phyloP scores from a whole-genome alignment of 805 yeast genomes.

The Saturnispora galanensis region DNA sequence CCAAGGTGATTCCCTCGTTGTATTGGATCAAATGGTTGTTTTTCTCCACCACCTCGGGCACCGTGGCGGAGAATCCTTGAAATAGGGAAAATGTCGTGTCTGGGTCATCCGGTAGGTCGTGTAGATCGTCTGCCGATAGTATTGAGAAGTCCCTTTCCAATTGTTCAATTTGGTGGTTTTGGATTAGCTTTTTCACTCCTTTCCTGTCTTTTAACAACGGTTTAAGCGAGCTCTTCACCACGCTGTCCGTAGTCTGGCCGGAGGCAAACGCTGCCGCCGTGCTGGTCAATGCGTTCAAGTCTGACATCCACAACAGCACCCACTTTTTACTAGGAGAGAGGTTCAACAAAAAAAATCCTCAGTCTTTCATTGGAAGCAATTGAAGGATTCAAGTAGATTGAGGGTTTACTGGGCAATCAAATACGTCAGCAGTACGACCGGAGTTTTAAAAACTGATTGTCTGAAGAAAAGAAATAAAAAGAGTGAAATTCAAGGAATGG shows the following conservation, averaged over 20 bases:
- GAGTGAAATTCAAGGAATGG: too few species aligned
- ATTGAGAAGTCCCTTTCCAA: conserved; percentile 35
- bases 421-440: too few species aligned
- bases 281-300: conserved; percentile 38
- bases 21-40: background rate
- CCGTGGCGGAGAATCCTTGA: conserved; percentile 59
- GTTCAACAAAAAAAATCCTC: too few species aligned
- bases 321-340: background rate
- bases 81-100: conserved; percentile 39
- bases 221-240: conserved; percentile 8
- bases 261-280: conserved; percentile 43
- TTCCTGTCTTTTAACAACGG: conserved; percentile 9
- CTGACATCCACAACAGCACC: conserved; percentile 12
- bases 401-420: too few species aligned
- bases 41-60: conserved; percentile 41
- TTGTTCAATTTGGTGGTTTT: conserved; percentile 5
- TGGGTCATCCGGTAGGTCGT: conserved; percentile 36
- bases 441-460: too few species aligned
- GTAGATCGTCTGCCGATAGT: conserved; percentile 53
- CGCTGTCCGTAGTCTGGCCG: conserved; percentile 9
- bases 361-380: too few species aligned
- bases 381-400: too few species aligned
- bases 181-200: conserved; percentile 5
- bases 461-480: too few species aligned
- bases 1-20: conserved; percentile 27